Evolutionary conservation across 257 asterid genomes (phyloP).

Genomic region (Euphrasia confusa): DNA sequence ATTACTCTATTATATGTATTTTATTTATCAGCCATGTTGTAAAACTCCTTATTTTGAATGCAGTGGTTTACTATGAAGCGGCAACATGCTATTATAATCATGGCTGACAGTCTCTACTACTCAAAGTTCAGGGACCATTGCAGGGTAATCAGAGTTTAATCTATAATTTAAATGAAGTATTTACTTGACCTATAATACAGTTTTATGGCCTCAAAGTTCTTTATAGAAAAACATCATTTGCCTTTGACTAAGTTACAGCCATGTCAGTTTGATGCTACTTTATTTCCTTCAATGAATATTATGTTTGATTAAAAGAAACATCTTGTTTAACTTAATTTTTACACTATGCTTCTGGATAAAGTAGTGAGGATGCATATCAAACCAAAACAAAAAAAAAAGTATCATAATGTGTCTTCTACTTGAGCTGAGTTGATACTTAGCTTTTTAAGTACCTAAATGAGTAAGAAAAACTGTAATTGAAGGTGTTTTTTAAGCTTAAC

Average conservation of each 20-base stretch:
- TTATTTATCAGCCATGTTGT: slow-evolving; percentile 13
- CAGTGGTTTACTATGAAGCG: slow-evolving; percentile 96
- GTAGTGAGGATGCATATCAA: not conserved
- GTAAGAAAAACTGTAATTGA: not conserved
- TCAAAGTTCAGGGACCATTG: slow-evolving; percentile 27
- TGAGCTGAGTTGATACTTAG: not conserved
- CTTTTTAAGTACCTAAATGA: not conserved
- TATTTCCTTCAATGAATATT: not conserved
- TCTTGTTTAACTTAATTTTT: not conserved
- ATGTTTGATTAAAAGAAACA: not conserved
- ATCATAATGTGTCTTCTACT: not conserved
- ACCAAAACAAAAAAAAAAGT: not conserved
- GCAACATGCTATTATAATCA: slow-evolving; percentile 57
- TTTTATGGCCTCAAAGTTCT: no score
- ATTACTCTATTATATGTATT: slow-evolving; percentile 1
- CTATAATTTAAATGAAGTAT: not conserved
- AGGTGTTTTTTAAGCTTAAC: not conserved
- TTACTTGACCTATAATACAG: no score
- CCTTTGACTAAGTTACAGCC: no score
- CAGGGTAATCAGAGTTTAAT: slow-evolving; percentile 39
- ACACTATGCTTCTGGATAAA: not conserved
- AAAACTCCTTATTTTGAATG: slow-evolving; percentile 25
- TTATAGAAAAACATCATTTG: not conserved
- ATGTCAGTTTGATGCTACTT: not conserved
- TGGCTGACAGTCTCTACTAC: slow-evolving; percentile 47